phyloP scores from a whole-genome alignment of 1,139 yeast species.

The Lodderomyces parapsilosis region DNA sequence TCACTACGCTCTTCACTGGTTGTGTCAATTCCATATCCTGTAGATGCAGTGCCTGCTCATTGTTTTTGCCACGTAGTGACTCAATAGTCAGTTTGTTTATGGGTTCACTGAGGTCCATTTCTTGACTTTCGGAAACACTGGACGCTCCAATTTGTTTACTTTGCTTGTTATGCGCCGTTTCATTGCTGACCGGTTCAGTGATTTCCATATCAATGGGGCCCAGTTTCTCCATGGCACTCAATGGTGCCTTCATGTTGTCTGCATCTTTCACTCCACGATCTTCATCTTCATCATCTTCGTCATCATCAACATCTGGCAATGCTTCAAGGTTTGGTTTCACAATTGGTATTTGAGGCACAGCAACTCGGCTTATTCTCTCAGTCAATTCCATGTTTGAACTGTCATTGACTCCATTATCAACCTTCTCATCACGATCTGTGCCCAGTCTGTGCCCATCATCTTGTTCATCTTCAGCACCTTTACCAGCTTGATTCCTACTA shows the following conservation, averaged over 20 bases:
- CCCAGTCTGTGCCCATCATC: background rate
- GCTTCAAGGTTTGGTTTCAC: constrained; percentile 1
- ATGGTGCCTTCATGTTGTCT: background rate
- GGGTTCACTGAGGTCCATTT: constrained; percentile 19
- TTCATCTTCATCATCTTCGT: background rate
- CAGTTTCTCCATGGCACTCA: background rate
- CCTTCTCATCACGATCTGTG: background rate
- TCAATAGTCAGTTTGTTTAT: constrained; percentile 6
- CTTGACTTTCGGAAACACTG: constrained; percentile 3
- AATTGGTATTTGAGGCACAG: background rate
- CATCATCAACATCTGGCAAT: background rate
- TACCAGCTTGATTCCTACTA: background rate
- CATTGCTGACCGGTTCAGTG: constrained; percentile 1
- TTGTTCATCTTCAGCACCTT: background rate
- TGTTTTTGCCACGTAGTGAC: background rate
- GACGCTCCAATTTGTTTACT: background rate
- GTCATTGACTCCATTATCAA: background rate
- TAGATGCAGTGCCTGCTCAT: background rate
- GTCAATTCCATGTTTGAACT: constrained; percentile 10
- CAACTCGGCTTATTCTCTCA: constrained; percentile 2
- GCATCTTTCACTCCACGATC: background rate
- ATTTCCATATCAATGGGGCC: background rate
- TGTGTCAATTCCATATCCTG: constrained; percentile 8
- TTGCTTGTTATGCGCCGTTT: background rate
- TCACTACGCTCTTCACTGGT: background rate